Evolutionary conservation across 371 early-diverging fungal genomes (phyloP), one percentile per base, ranked within the genome.

Genomic region (Mucor lusitanicus): DNA sequence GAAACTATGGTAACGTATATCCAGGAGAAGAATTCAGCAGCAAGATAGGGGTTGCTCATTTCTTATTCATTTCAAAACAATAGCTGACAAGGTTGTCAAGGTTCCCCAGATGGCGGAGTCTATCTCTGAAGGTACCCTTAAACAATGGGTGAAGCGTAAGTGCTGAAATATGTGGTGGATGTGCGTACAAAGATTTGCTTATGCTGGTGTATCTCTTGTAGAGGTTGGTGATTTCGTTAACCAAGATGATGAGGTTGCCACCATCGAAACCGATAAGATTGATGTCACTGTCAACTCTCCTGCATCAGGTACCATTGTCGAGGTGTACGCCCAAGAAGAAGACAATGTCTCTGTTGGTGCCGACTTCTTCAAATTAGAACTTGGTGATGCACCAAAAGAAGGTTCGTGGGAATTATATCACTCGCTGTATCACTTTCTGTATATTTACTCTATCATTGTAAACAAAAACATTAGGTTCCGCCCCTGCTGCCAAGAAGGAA

Each of bases 251-350:
- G 94, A 92, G 75, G 89, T 98, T 30, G 97, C 97, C 42, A 94
- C 96, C 32, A 97, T 99, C 61, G 98, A 99, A 79, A 99, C 99
- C 60, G 99, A 99, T 87, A 99, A 99, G 87, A 90, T 97, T 57
- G 98, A 97, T 75, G 91, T 98, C 48, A 90, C 96, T 30, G 94
- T 99, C 76, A 99, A 97, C 87, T 90, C 97, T 30, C 97, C 97
- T 64, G 94, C 91, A 46, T 85, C 92, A 39, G 99, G 99, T 17
- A 90, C 86, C 32, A 88, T 99, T 62, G 71, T 92, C 27, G 96
- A 94, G 80, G 71, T 91, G 13, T 94, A 88, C 73, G 94, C 94
- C 65, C 85, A 91, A 44, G 97, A 95, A 78, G 97, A 96, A 44
- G 96, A 97, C 79, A 96, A 90, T 6, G 94, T 99, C 17, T 84